A percentile compares a stretch with the other conserved stretches of the same genome.
These are phyloP conservation scores for Flaveria trinervia DNA, from an alignment of 129 eudicot genomes.

Conservation along the genomic window DNA sequence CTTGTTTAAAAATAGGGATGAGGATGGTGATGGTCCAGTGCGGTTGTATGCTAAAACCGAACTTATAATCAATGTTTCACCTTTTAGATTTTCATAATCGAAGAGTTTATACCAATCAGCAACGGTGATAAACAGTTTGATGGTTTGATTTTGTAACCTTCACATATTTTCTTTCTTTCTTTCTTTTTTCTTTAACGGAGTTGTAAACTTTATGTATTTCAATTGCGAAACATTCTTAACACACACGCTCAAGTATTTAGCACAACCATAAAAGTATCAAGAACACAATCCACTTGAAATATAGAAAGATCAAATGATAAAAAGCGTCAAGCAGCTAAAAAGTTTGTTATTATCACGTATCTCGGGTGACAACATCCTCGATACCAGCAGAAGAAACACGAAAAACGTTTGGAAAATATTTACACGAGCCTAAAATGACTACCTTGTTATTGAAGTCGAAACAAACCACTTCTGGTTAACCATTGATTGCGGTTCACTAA, in stretches of 20 bases:
- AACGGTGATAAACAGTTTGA: too few species aligned
- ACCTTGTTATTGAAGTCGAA: conserved; percentile 24
- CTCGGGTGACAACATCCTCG: conserved; percentile 23
- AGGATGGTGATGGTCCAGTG: too few species aligned
- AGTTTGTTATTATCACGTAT: conserved; percentile 36
- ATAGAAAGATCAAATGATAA: background rate
- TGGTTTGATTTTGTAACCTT: too few species aligned
- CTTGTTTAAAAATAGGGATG: too few species aligned
- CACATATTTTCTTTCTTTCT: too few species aligned
- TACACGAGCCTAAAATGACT: conserved; percentile 39
- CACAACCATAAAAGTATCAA: background rate
- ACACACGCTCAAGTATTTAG: background rate
- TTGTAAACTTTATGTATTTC: too few species aligned
- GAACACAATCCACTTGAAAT: conserved; percentile 8
- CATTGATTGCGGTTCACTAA: conserved; percentile 27
- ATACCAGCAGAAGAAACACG: conserved; percentile 30
- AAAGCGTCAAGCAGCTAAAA: conserved; percentile 20
- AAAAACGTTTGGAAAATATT: conserved; percentile 32
- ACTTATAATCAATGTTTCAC: too few species aligned
- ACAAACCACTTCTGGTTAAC: conserved; percentile 5
- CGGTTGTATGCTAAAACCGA: too few species aligned
- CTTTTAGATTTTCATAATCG: too few species aligned
- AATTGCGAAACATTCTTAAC: too few species aligned
- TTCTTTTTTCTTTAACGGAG: too few species aligned
- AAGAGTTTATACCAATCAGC: too few species aligned